These are phyloP conservation scores for Olyra latifolia DNA, from an alignment of 176 grass and related monocot species.

Conservation along the genomic window DNA sequence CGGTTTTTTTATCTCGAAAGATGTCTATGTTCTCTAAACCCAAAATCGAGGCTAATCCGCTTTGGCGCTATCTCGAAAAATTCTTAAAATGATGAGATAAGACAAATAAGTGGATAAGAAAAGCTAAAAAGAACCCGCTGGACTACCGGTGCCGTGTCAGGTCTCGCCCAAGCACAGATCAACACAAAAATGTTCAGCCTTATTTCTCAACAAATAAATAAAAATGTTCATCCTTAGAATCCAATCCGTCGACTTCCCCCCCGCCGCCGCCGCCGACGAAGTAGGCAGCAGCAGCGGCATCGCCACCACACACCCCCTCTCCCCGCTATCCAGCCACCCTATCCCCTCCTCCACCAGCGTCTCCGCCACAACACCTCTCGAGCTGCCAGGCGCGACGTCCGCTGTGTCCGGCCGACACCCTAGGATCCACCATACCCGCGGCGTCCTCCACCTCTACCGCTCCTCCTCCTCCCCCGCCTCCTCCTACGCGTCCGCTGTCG, in stretches of 20 bases:
- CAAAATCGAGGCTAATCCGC: too few species aligned
- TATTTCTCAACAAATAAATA: not conserved
- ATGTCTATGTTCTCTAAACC: too few species aligned
- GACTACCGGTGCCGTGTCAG: too few species aligned
- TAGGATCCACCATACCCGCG: conserved; percentile 61
- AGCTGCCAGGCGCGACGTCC: conserved; percentile 35
- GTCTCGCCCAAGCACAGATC: too few species aligned
- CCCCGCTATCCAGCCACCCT: conserved; percentile 9
- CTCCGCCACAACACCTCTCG: conserved; percentile 22
- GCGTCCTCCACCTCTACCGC: conserved; percentile 82
- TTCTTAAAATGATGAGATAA: too few species aligned
- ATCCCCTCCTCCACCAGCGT: conserved; percentile 4
- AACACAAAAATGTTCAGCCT: too few species aligned
- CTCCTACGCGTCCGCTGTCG: conserved; percentile 53
- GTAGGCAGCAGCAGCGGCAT: conserved; percentile 31
- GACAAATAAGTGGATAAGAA: too few species aligned
- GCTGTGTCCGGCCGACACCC: conserved; percentile 40
- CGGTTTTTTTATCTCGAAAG: too few species aligned
- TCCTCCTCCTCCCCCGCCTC: conserved; percentile 28
- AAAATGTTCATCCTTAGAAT: conserved; percentile 80
- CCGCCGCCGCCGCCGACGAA: conserved; percentile 26
- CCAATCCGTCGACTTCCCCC: conserved; percentile 55
- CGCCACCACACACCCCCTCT: not conserved
- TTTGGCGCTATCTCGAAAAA: too few species aligned
- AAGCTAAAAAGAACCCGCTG: too few species aligned